These are phyloP conservation scores for Colletotrichum sp. DNA, from an alignment of 2,329 filamentous ascomycete species.

Conservation along the genomic window DNA sequence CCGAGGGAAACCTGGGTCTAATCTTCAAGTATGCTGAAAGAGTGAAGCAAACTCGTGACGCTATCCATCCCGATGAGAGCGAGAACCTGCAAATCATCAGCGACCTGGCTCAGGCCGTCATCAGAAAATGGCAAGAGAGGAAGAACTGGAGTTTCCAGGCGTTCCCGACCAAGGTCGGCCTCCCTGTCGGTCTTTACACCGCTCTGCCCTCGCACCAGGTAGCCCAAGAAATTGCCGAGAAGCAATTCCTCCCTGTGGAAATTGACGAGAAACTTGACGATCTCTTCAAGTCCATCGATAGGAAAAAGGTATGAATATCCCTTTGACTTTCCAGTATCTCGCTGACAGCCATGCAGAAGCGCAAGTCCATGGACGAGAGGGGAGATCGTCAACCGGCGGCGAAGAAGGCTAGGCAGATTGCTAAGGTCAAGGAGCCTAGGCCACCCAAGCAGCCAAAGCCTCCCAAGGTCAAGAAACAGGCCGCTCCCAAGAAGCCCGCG, in stretches of 20 bases:
- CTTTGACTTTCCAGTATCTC: not conserved
- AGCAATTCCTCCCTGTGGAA: conserved; percentile 80
- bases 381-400: conserved; percentile 47
- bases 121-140: conserved; percentile 85
- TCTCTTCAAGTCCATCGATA: conserved; percentile 67
- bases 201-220: conserved; percentile 76
- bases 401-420: conserved; percentile 45
- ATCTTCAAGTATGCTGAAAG: conserved; percentile 93
- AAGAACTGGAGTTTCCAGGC: conserved; percentile 87
- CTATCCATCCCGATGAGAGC: conserved; percentile 69
- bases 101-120: conserved; percentile 82
- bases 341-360: conserved; percentile 52
- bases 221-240: conserved; percentile 86
- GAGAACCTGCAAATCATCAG: conserved; percentile 85
- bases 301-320: conserved; percentile 65
- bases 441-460: conserved; percentile 29
- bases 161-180: conserved; percentile 78
- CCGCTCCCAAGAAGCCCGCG: conserved; percentile 24
- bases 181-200: conserved; percentile 81
- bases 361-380: conserved; percentile 58
- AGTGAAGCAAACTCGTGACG: conserved; percentile 88
- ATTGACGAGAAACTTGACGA: conserved; percentile 79
- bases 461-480: conserved; percentile 29
- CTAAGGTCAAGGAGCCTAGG: conserved; percentile 29
- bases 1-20: conserved; percentile 83